Percentiles rank a stretch among this genome's conserved stretches.
Conservation (phyloP, 129 eudicot species). For the Escallonia rubra region DNA sequence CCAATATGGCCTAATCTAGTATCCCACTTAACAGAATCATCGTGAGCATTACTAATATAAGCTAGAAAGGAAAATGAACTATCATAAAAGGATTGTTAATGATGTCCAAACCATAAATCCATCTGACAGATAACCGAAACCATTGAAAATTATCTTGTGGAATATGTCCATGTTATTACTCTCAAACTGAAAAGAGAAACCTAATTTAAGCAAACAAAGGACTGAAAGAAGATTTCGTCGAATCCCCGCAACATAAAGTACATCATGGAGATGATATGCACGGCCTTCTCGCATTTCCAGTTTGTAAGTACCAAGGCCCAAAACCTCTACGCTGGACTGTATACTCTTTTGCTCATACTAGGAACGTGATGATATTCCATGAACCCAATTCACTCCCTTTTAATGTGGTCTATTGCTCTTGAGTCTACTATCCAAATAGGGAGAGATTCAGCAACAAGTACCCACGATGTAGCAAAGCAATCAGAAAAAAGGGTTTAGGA, state of each 20-base stretch:
- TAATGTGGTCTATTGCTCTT: neutral
- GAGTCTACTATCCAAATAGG: neutral
- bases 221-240: neutral
- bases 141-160: too few relatives aligned
- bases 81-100: neutral
- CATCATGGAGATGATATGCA: neutral
- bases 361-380: neutral
- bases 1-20: neutral
- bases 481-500: too few relatives aligned
- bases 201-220: neutral
- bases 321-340: neutral
- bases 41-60: neutral
- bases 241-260: neutral
- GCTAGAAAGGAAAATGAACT: neutral
- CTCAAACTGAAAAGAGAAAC: neutral
- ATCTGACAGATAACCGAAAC: too few relatives aligned
- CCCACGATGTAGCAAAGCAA: too few relatives aligned
- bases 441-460: neutral
- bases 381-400: neutral
- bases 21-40: neutral
- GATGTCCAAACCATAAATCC: too few relatives aligned
- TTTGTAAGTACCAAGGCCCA: neutral
- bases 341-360: neutral
- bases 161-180: too few relatives aligned
- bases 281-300: neutral